Percentiles rank a stretch among this genome's conserved stretches.
Conservation (phyloP, 805 yeast genomes). For the Lipomyces sp. region DNA sequence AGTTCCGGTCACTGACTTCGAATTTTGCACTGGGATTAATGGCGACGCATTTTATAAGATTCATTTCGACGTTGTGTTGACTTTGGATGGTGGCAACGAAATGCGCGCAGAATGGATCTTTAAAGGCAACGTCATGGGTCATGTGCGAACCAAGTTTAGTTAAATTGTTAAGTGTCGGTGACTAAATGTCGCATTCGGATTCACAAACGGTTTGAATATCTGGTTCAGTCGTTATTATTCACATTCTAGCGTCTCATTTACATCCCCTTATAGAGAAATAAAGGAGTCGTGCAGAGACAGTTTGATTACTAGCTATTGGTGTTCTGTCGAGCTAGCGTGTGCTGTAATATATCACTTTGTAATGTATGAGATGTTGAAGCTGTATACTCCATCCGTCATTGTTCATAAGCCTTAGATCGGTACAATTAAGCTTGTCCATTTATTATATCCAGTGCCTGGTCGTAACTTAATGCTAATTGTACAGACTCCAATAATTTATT, state of each 20-base stretch:
- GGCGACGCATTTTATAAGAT: slow-evolving; percentile 20
- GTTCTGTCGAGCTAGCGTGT: not conserved
- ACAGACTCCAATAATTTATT: too few relatives aligned
- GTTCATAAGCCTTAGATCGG: too few relatives aligned
- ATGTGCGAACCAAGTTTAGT: slow-evolving; percentile 22
- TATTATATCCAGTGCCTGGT: too few relatives aligned
- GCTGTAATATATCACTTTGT: not conserved
- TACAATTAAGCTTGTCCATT: too few relatives aligned
- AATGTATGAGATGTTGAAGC: too few relatives aligned
- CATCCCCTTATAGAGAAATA: not conserved
- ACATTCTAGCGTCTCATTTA: not conserved
- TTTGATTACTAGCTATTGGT: not conserved
- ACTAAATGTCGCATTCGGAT: not conserved
- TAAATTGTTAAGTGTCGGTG: not conserved
- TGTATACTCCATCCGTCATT: too few relatives aligned
- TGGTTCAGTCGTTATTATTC: not conserved
- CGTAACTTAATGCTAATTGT: not conserved
- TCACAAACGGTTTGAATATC: not conserved
- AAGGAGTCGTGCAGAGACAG: not conserved
- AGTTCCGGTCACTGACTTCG: slow-evolving; percentile 8
- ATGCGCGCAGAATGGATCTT: slow-evolving; percentile 29
- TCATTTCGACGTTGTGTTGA: slow-evolving; percentile 19
- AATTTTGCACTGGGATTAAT: not conserved
- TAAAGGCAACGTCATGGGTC: slow-evolving; percentile 21
- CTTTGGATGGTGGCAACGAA: slow-evolving; percentile 35